phyloP scores from a whole-genome alignment of 2,329 filamentous ascomycete genomes.

The Hortaea werneckii region DNA sequence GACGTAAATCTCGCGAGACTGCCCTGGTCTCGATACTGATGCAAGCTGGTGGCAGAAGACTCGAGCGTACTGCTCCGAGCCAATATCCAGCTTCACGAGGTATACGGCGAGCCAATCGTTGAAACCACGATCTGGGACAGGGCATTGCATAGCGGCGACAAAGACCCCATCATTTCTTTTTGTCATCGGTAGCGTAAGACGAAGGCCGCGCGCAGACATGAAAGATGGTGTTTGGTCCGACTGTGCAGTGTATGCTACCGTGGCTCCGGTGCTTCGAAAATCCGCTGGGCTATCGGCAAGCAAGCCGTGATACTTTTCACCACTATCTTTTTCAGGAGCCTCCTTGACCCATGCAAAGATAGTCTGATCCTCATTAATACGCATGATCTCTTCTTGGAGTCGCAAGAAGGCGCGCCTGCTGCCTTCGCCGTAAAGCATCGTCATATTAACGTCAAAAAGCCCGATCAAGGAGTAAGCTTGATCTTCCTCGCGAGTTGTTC shows the following conservation, averaged over 20 bases:
- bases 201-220: constrained; percentile 8
- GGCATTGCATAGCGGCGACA: constrained; percentile 26
- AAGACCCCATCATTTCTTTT: not conserved
- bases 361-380: constrained; percentile 8
- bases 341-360: constrained; percentile 13
- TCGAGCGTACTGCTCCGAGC: constrained; percentile 14
- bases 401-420: constrained; percentile 9
- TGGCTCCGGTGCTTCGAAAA: constrained; percentile 30
- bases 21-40: constrained; percentile 7
- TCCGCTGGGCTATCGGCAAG: constrained; percentile 1
- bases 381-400: constrained; percentile 10
- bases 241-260: constrained; percentile 22
- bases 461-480: constrained; percentile 11
- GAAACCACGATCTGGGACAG: constrained; percentile 18
- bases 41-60: constrained; percentile 9
- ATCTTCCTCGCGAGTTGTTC: constrained; percentile 15
- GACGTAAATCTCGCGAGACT: not conserved
- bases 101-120: constrained; percentile 23
- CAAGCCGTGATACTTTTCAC: constrained; percentile 1
- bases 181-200: constrained; percentile 5
- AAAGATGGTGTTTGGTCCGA: constrained; percentile 11
- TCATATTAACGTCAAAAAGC: constrained; percentile 13
- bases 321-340: not conserved
- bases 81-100: constrained; percentile 14
- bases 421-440: constrained; percentile 13